Evolutionary conservation across 2,329 filamentous ascomycete species (phyloP), one percentile per base, ranked within the genome.

Genomic region (Tympanopsis confertula): DNA sequence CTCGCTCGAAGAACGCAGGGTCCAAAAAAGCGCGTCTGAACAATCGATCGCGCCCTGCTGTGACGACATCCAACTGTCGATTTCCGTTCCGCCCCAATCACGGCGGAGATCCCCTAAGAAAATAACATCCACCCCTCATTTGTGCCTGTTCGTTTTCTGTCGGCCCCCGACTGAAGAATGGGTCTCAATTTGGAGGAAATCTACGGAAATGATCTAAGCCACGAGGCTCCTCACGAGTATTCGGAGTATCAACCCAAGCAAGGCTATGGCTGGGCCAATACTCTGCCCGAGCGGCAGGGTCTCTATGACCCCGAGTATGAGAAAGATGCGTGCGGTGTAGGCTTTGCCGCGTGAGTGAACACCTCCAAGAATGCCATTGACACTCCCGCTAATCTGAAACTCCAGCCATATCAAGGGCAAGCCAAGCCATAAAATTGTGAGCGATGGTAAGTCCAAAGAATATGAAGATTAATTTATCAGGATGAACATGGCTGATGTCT

Each of bases 301-400:
- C 74, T 86, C 13, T 86, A 86, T 56, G 78, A 85, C 61, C 81
- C 81, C 41, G 71, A 75, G 57, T 70, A 82, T 44, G 81, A 86
- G 63, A 86, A 86, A 57, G 81, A 86, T 78, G 78, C 81, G 47
- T 86, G 81, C 55, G 81, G 81, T 76, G 81, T 86, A 52, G 81
- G 81, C 52, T 86, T 86, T 59, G 77, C 80, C 56, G 81, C 80
- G 78, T 82, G 64, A 64, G 72, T 72, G 40, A 15, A 29, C 39
- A 18, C 13, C 5, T 19, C 32, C 20, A 38, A 19, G 32, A 3
- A 39, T 20, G 13, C 24, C 37, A 10, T 3, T 14, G 36, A 18
- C 26, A 24, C 7, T 13, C 13, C 12, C 14, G 12, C 15, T 35
- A 37, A 7, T 13, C 18, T 26, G 18, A 40, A 37, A 42, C 17